Base-by-base conservation (phyloP, 495 filamentous ascomycete genomes). In the Penicillium roqueforti region DNA sequence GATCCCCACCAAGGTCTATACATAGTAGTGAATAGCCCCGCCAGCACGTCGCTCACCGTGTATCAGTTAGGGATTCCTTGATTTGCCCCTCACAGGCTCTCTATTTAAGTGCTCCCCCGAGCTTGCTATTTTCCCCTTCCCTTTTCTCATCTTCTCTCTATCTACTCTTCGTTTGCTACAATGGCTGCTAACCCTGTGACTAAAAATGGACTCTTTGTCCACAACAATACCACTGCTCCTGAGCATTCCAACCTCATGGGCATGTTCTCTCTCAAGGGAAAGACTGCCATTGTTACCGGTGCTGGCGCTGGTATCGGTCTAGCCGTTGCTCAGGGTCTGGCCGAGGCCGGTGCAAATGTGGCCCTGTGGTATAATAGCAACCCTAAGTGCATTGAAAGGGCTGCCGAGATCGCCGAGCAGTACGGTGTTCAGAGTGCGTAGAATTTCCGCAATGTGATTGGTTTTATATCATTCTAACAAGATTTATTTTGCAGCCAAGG, bases 281-380 rank as follows among this genome's bases (percentile, higher is more conserved):
- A 84, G 65, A 93, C 89, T 9, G 90, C 89, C 32, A 88, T 95
- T 54, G 83, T 95, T 20, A 85, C 89, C 4, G 91, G 91, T 29
- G 87, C 88, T 20, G 88, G 80, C 25, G 85, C 87, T 19, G 90
- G 91, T 49, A 96, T 96, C 59, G 91, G 91, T 29, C 74, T 88
- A 4, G 80, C 81, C 8, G 82, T 93, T 18, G 88, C 87, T n/a
- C 75, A 91, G 34, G 87, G 79, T 18, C 68, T 86, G 25, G 90
- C 90, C 9, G 91, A 95, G 63, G 85, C 88, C 20, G 91, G 91
- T 34, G 89, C 91, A 32, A 90, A 96, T 57, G 87, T 95, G 38
- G 90, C 87, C 3, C 83, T 96, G 28, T 92, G 87, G 85, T 95
- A 91, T 61, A 89, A 90, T 63, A 82, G 76, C 66, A 91, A 93